Base-by-base conservation (phyloP, 202 grass and related monocot genomes). In the Bolboschoenoplectus hybrid region DNA sequence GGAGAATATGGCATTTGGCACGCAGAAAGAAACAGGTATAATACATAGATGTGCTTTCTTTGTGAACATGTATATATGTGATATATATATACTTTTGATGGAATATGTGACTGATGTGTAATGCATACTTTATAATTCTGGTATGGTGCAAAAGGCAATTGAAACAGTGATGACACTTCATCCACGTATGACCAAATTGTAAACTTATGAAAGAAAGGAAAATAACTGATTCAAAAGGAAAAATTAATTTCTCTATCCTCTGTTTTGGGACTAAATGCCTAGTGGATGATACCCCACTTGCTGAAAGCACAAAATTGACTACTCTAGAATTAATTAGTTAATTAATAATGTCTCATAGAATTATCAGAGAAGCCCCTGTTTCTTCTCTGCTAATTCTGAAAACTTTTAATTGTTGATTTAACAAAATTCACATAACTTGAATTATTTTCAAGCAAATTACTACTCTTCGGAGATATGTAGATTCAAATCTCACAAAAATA, bases 1-100 rank as follows among this genome's bases (percentile, higher is more conserved):
- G 96, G 96, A 88, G 96, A 85, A 98, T 98, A 74, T 98, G 96
- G 96, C 85, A 98, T 81, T 87, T 98, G 70, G 86, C 93, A 6
- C 91, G 96, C 86, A 92, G 89, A 87, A 98, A 95, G 84, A 95
- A 98, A 84, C 89, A 95, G 90, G 96, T 97, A 71, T 26, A 26
- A 26, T 26, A 26, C 26, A 26, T 0, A 26, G 26, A 26, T 51
- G 4, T 78, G 13, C n/a, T 20, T 26, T 49, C 4, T 26, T 26
- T 26, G 40, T 71, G 67, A 44, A 17, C 3, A 3, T 72, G 17
- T 47, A 20, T 10, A 26, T 73, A 9, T 26, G 26, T 26, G 26
- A 26, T 26, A 26, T 26, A 26, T 26, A 26, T 26, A 9, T 39
- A 67, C 34, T 11, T 35, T 26, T 53, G 35, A 38, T 73, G 1